These are phyloP conservation scores for Kodamaea sp. DNA, from an alignment of 1,139 yeast species.

Conservation along the genomic window DNA sequence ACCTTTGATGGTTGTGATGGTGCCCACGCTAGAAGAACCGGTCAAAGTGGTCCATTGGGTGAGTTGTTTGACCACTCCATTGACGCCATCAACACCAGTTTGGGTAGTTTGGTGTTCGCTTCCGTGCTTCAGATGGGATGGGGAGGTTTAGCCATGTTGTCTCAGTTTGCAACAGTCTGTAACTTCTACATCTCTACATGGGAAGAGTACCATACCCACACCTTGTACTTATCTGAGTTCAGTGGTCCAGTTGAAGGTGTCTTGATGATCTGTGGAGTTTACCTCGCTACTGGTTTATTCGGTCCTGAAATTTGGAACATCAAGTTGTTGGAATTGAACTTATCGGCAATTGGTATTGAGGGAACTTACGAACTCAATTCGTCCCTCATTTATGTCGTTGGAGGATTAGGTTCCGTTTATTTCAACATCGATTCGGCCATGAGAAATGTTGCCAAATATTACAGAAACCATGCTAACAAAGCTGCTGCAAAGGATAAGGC, in stretches of 20 bases:
- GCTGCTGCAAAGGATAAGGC: slow-evolving; percentile 28
- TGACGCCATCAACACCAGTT: slow-evolving; percentile 86
- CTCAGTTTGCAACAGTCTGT: slow-evolving; percentile 76
- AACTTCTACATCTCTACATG: slow-evolving; percentile 91
- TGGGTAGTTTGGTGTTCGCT: slow-evolving; percentile 71
- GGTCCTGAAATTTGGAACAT: slow-evolving; percentile 74
- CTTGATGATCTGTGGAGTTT: slow-evolving; percentile 58
- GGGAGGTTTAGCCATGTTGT: slow-evolving; percentile 57
- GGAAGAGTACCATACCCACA: slow-evolving; percentile 95
- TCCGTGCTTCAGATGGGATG: slow-evolving; percentile 76
- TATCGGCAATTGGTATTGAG: slow-evolving; percentile 32
- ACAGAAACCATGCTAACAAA: slow-evolving; percentile 28
- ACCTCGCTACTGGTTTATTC: slow-evolving; percentile 60
- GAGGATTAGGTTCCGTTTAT: slow-evolving; percentile 58
- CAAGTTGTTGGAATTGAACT: slow-evolving; percentile 33
- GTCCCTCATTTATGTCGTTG: slow-evolving; percentile 44
- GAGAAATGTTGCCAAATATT: slow-evolving; percentile 61
- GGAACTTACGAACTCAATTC: slow-evolving; percentile 29
- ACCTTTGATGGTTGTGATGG: slow-evolving; percentile 98
- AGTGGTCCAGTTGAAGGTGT: slow-evolving; percentile 98
- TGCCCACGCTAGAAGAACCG: slow-evolving; percentile 88
- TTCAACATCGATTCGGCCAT: slow-evolving; percentile 77
- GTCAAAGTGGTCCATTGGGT: slow-evolving; percentile 93
- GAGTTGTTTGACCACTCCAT: slow-evolving; percentile 93
- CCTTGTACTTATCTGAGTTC: slow-evolving; percentile 72